Base-by-base conservation (phyloP, 169 alveolate genomes). In the Hammondia hammondi region DNA sequence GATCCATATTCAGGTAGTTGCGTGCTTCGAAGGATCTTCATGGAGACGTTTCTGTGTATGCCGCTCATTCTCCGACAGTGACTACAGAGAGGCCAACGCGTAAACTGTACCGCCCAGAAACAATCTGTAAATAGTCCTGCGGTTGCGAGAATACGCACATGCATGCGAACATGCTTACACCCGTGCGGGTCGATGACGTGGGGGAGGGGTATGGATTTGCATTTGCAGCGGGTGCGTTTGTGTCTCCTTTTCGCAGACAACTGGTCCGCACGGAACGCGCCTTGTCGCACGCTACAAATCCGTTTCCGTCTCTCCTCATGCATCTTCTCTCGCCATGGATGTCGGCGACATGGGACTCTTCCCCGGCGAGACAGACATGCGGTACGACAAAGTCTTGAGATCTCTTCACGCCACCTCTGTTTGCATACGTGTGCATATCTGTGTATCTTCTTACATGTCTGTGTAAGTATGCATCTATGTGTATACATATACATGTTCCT, bases 261-360 rank as follows among this genome's bases (percentile, higher is more conserved):
- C 71, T 19, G 90, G 90, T 14, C 12, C 35, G 0, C 43, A 82
- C 90, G 57, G 71, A 35, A 27, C 32, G 70, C 57, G 90, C 43
- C n/a, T 82, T 2, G 32, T 82, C 29, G 32, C 37, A 10, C 52
- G 5, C 37, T 82, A 82, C 90, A 35, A 82, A 21, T 39, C 90
- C 12, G 71, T 52, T 27, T 12, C 70, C 32, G 32, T 29, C 7
- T 46, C 71, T 6, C 90, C 90, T 12, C 29, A n/a, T n/a, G 90
- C 52, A 35, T 43, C 35, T 39, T 39, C 90, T 10, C 70, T 82
- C 39, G 70, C 70, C 19, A 45, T 46, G 70, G 90, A 82, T n/a
- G 70, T 82, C 90, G 32, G 37, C 90, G 90, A 82, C 70, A 39
- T 82, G 57, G 90, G 71, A 37, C 57, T 82, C 37, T 82, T 82